Percentiles rank a stretch among this genome's conserved stretches.
These are phyloP conservation scores for Phytomonas francai DNA, from an alignment of 208 protist species.

Conservation along the genomic window DNA sequence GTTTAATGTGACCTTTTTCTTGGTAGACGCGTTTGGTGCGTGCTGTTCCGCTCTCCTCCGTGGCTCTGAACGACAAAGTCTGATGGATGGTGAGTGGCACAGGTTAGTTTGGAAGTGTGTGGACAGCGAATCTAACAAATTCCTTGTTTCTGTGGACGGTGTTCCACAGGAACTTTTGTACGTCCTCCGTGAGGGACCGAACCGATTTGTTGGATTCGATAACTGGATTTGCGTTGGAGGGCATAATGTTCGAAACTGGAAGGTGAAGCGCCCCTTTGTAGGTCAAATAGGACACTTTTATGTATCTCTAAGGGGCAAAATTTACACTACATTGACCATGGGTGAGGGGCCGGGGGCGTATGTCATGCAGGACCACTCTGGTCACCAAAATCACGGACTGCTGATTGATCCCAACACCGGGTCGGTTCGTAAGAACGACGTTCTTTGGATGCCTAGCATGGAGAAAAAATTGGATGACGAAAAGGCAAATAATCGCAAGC, in stretches of 20 bases:
- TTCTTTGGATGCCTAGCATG: conserved; percentile 53
- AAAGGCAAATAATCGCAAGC: background rate
- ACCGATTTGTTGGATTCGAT: conserved; percentile 56
- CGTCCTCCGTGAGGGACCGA: conserved; percentile 68
- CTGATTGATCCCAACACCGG: conserved; percentile 54
- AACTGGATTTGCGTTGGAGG: conserved; percentile 81
- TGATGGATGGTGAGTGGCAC: conserved; percentile 86
- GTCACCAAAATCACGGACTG: conserved; percentile 67
- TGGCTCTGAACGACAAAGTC: conserved; percentile 69
- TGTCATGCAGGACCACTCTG: conserved; percentile 66
- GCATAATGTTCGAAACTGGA: conserved; percentile 84
- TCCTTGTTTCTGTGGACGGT: conserved; percentile 83
- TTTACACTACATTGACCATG: conserved; percentile 67
- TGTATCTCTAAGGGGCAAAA: conserved; percentile 57
- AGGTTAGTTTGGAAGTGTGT: conserved; percentile 82
- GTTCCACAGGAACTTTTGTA: conserved; percentile 71
- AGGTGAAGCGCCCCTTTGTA: conserved; percentile 46
- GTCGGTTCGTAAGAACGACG: conserved; percentile 61
- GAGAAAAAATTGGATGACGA: background rate
- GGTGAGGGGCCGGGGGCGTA: conserved; percentile 77
- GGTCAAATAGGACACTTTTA: conserved; percentile 72
- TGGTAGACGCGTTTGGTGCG: conserved; percentile 74
- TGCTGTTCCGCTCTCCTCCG: conserved; percentile 78
- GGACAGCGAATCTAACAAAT: conserved; percentile 83
- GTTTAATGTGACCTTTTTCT: conserved; percentile 73